Evolutionary conservation across 768 basidiomycete genomes (phyloP).

Genomic region (Amylocystis lapponica): DNA sequence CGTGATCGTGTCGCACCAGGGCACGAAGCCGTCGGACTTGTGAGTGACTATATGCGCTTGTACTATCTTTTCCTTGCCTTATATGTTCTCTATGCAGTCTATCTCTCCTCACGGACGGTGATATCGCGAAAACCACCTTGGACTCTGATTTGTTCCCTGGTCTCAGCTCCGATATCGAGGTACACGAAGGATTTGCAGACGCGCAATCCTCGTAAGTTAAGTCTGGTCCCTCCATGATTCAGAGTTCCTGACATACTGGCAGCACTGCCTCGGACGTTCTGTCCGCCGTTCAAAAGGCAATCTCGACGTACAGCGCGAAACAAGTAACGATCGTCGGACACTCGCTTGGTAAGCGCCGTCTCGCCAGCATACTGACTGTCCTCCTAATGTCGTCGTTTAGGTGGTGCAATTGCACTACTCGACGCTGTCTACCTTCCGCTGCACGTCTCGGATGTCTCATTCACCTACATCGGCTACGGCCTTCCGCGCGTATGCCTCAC

Average conservation of each 20-base stretch:
- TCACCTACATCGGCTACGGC: slow-evolving; percentile 25
- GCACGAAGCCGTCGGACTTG: slow-evolving; percentile 29
- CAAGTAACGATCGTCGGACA: slow-evolving; percentile 41
- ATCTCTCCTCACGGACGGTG: slow-evolving; percentile 36
- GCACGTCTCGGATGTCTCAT: slow-evolving; percentile 34
- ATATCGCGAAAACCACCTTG: slow-evolving; percentile 30
- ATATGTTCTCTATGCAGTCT: slow-evolving; percentile 17
- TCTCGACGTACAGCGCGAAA: slow-evolving; percentile 29
- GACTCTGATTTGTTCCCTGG: slow-evolving; percentile 45
- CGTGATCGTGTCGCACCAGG: slow-evolving; percentile 34
- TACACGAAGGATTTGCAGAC: slow-evolving; percentile 42
- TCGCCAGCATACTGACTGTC: background rate
- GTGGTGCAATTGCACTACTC: slow-evolving; percentile 48
- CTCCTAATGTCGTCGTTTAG: slow-evolving; percentile 14
- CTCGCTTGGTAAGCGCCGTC: slow-evolving; percentile 29
- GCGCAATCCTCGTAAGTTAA: slow-evolving; percentile 43
- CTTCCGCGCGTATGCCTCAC: slow-evolving; percentile 23
- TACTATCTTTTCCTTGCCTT: background rate
- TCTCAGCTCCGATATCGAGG: slow-evolving; percentile 33
- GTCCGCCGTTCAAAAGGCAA: slow-evolving; percentile 37
- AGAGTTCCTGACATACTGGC: background rate
- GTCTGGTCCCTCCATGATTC: too few relatives aligned
- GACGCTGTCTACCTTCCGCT: slow-evolving; percentile 50
- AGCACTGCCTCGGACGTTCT: slow-evolving; percentile 38
- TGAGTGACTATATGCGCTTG: slow-evolving; percentile 8